Conservation (phyloP, 306 rosid species). For the Rosa chinensis region DNA sequence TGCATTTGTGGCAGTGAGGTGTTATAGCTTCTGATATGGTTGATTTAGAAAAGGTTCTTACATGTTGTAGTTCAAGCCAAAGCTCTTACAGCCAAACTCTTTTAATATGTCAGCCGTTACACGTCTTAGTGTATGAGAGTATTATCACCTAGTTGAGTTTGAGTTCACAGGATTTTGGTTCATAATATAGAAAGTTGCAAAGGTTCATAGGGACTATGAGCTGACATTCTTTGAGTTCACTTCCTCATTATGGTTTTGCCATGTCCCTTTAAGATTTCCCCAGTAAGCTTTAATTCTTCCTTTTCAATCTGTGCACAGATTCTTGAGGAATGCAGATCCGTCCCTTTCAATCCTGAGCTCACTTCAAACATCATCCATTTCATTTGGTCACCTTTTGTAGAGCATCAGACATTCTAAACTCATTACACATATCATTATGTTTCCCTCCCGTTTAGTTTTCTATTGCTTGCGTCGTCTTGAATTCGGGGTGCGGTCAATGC, state of each 20-base stretch:
- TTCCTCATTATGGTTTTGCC: constrained; percentile 1
- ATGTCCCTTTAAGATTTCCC: background rate
- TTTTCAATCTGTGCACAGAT: constrained; percentile 28
- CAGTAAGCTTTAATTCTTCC: constrained; percentile 16
- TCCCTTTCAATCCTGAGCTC: constrained; percentile 2
- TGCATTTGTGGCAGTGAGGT: background rate
- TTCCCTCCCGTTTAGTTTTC: background rate
- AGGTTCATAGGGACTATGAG: background rate
- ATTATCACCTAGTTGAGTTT: background rate
- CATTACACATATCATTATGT: background rate
- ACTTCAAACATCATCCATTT: background rate
- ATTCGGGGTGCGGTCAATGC: background rate
- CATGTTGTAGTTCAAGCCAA: background rate
- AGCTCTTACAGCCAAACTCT: background rate
- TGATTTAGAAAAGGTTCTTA: background rate
- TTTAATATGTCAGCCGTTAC: background rate
- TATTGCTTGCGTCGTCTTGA: background rate
- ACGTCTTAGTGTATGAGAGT: background rate
- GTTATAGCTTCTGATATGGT: background rate
- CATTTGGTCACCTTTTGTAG: background rate
- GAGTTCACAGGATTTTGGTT: background rate
- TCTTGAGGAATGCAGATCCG: constrained; percentile 29
- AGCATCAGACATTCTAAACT: background rate
- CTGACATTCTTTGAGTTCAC: background rate
- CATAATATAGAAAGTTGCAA: background rate